Conservation (phyloP, 495 filamentous ascomycete species). For the Aspergillus indologenus region DNA sequence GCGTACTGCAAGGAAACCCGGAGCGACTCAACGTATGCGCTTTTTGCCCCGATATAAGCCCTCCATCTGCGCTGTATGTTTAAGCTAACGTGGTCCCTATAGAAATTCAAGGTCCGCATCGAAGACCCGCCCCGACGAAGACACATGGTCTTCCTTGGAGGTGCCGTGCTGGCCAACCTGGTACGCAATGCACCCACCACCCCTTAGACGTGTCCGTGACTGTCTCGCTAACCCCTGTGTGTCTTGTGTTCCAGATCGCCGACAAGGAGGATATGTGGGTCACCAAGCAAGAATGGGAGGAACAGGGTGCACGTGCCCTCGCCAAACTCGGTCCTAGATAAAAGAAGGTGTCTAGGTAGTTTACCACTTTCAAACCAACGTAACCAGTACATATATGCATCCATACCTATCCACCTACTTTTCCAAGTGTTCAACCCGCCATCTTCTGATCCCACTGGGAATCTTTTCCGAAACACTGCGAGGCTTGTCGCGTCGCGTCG, state of each 20-base stretch:
- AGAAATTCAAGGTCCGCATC: conserved; percentile 99
- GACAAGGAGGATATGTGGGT: conserved; percentile 99
- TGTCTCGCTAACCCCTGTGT: conserved; percentile 15
- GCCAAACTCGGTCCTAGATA: conserved; percentile 86
- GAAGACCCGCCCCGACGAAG: conserved; percentile 93
- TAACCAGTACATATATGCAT: conserved; percentile 12
- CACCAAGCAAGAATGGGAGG: conserved; percentile 91
- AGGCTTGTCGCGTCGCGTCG: too few species aligned
- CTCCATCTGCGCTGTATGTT: too few species aligned
- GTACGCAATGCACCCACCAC: conserved; percentile 52
- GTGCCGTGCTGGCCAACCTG: conserved; percentile 95
- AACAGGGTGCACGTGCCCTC: conserved; percentile 80
- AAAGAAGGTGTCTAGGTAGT: conserved; percentile 18
- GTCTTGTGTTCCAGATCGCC: conserved; percentile 62
- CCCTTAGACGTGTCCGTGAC: neutral
- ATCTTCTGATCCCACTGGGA: neutral
- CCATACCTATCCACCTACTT: too few species aligned
- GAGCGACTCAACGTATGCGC: conserved; percentile 74
- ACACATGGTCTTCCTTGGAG: conserved; percentile 99
- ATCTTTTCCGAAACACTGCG: neutral
- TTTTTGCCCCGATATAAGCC: neutral
- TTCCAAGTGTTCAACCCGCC: conserved; percentile 6
- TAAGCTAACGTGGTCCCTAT: conserved; percentile 30
- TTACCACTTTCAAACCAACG: conserved; percentile 14
- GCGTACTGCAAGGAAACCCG: conserved; percentile 82